Conservation (phyloP, 192 early-diverging fungal genomes). For the Gonapodya prolifera region DNA sequence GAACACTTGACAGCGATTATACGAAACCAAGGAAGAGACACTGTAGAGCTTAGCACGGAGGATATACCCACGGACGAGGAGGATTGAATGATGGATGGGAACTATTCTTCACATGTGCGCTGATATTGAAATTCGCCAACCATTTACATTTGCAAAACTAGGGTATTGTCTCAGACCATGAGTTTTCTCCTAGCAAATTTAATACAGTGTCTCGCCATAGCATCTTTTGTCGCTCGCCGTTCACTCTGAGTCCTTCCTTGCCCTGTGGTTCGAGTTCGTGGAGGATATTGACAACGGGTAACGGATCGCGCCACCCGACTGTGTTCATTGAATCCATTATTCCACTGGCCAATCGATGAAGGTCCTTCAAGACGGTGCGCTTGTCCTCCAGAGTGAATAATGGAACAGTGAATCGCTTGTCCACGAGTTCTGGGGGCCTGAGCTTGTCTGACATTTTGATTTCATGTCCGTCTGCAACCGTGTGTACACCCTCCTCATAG, state of each 20-base stretch:
- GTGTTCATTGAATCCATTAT: background rate
- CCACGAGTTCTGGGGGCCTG: slow-evolving; percentile 4
- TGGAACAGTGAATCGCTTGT: slow-evolving; percentile 21
- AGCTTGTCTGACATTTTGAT: slow-evolving; percentile 15
- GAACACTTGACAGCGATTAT: background rate
- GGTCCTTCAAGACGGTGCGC: background rate
- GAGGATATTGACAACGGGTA: background rate
- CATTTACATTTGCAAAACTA: too few relatives aligned
- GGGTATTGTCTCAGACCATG: too few relatives aligned
- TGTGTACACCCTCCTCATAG: slow-evolving; percentile 23
- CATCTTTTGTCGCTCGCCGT: background rate
- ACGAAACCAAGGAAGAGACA: background rate
- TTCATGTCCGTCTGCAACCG: slow-evolving; percentile 13
- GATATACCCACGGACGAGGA: background rate
- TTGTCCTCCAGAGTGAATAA: slow-evolving; percentile 7
- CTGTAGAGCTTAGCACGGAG: background rate
- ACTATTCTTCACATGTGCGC: too few relatives aligned
- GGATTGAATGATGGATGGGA: too few relatives aligned
- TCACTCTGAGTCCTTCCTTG: background rate
- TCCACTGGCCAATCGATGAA: background rate
- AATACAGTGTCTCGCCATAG: background rate
- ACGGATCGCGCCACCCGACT: background rate
- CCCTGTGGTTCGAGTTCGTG: background rate
- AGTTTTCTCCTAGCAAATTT: too few relatives aligned
- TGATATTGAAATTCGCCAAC: too few relatives aligned